Conservation (phyloP, 768 basidiomycete species). For the Termitomyces heimii region DNA sequence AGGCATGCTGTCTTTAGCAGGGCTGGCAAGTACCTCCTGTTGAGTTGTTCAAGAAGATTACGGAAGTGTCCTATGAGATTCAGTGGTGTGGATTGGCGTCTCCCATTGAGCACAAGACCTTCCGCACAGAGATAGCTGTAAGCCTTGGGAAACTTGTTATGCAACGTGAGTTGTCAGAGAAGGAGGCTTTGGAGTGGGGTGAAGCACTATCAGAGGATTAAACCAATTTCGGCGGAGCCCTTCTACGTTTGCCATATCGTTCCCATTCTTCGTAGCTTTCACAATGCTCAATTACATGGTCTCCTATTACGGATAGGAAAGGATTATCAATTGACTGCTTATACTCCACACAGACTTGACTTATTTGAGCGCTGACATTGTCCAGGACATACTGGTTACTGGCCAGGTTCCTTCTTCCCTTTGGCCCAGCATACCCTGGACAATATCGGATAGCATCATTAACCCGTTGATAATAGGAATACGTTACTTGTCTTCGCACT, state of each 20-base stretch:
- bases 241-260: neutral
- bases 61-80: neutral
- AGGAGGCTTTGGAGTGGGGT: slow-evolving; percentile 7
- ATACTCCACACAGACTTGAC: too few species aligned
- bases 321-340: too few species aligned
- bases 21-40: slow-evolving; percentile 7
- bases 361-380: too few species aligned
- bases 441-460: too few species aligned
- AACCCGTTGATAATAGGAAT: too few species aligned
- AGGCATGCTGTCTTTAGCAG: slow-evolving; percentile 3
- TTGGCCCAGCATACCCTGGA: too few species aligned
- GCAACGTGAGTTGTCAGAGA: slow-evolving; percentile 12
- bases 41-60: slow-evolving; percentile 6
- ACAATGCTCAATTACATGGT: slow-evolving; percentile 7
- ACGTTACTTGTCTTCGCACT: too few species aligned
- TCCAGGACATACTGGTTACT: too few species aligned
- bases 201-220: neutral
- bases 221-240: neutral
- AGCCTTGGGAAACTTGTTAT: slow-evolving; percentile 6
- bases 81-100: neutral
- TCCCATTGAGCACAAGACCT: neutral
- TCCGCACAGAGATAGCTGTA: neutral
- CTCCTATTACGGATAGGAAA: too few species aligned
- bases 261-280: neutral
- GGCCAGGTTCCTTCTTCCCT: too few species aligned